These are phyloP conservation scores for Flaveria linearis DNA, from an alignment of 129 eudicot species.

Conservation along the genomic window DNA sequence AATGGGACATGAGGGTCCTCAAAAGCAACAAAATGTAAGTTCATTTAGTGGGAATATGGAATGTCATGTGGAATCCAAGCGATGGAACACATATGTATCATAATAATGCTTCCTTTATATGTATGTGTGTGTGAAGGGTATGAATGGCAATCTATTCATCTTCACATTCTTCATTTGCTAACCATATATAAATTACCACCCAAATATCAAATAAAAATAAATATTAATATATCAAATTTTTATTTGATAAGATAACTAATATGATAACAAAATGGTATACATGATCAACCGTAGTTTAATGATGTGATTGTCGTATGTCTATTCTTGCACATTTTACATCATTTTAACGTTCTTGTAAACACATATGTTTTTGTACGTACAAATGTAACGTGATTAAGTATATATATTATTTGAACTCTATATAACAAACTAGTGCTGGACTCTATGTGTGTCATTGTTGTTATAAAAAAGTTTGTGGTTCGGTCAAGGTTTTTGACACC, in stretches of 20 bases:
- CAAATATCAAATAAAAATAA: not conserved
- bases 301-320: not conserved
- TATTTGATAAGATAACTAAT: no score
- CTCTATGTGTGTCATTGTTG: no score
- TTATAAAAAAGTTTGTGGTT: no score
- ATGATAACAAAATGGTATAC: no score
- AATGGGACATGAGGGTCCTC: not conserved
- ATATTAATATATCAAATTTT: no score
- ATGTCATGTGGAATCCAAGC: slow-evolving; percentile 28
- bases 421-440: no score
- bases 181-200: slow-evolving; percentile 23
- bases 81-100: slow-evolving; percentile 22
- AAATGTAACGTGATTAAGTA: no score
- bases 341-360: no score
- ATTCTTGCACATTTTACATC: not conserved
- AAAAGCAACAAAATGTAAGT: slow-evolving; percentile 2
- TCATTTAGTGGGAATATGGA: slow-evolving; percentile 23
- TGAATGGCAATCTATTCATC: slow-evolving; percentile 47
- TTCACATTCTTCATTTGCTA: slow-evolving; percentile 37
- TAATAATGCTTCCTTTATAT: not conserved
- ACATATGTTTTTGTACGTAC: no score
- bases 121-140: not conserved
- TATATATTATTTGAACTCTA: no score
- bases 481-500: no score
- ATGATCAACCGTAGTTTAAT: no score